Conservation (phyloP, 2,329 filamentous ascomycete species). For the Pezicula carpinea region DNA sequence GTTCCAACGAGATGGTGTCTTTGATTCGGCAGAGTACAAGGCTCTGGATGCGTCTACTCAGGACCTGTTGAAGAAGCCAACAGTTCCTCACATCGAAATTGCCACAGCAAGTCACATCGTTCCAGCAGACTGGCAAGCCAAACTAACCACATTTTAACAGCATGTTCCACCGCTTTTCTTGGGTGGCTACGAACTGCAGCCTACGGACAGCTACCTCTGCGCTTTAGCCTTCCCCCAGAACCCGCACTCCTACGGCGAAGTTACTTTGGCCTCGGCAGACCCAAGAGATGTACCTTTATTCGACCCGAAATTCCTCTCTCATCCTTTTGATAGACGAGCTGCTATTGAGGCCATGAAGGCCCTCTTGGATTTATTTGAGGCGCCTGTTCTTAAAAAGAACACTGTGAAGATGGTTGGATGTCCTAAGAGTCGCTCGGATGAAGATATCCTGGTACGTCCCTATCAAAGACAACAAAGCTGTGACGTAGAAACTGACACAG, state of each 20-base stretch:
- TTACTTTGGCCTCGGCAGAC: slow-evolving; percentile 47
- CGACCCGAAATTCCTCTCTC: slow-evolving; percentile 46
- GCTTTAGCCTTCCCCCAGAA: slow-evolving; percentile 47
- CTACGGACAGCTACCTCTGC: slow-evolving; percentile 37
- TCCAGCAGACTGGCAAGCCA: slow-evolving; percentile 11
- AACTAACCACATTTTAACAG: slow-evolving; percentile 6
- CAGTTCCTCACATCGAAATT: slow-evolving; percentile 54
- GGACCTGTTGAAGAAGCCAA: slow-evolving; percentile 40
- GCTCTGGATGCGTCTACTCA: slow-evolving; percentile 40
- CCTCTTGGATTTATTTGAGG: slow-evolving; percentile 35
- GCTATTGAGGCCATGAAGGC: slow-evolving; percentile 45
- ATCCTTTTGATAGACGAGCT: slow-evolving; percentile 49
- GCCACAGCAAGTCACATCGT: slow-evolving; percentile 41
- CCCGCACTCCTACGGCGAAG: slow-evolving; percentile 46
- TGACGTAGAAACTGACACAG: not conserved
- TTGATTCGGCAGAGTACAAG: slow-evolving; percentile 42
- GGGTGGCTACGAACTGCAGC: slow-evolving; percentile 31
- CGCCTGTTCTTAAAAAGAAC: slow-evolving; percentile 40
- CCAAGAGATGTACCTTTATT: slow-evolving; percentile 45
- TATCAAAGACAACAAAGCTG: not conserved
- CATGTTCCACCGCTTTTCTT: slow-evolving; percentile 24
- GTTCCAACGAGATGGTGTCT: slow-evolving; percentile 38
- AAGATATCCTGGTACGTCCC: slow-evolving; percentile 39
- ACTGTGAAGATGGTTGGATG: slow-evolving; percentile 36
- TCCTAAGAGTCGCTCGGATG: slow-evolving; percentile 44